Conservation (phyloP, 768 basidiomycete species). For the Artomyces pyxidatus region DNA sequence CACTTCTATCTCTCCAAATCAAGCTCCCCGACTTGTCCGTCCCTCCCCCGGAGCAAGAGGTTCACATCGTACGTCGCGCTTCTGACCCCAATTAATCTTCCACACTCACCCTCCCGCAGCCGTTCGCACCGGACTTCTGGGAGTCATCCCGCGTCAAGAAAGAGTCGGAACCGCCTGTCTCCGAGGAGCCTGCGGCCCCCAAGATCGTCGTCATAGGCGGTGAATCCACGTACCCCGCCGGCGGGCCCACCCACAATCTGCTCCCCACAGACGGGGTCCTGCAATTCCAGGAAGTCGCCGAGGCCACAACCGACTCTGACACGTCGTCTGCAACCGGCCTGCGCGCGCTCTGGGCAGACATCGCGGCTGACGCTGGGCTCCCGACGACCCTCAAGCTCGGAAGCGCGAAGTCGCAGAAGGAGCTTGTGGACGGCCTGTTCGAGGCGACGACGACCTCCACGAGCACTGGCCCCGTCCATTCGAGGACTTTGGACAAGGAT, state of each 20-base stretch:
- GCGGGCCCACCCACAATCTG: slow-evolving; percentile 38
- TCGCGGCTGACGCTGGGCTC: slow-evolving; percentile 31
- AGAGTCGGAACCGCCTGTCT: slow-evolving; percentile 17
- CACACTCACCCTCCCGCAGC: slow-evolving; percentile 29
- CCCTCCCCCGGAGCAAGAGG: slow-evolving; percentile 32
- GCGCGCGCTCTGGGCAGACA: slow-evolving; percentile 25
- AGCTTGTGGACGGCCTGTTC: slow-evolving; percentile 10
- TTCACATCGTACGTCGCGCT: slow-evolving; percentile 49
- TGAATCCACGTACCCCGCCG: slow-evolving; percentile 37
- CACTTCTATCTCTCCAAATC: slow-evolving; percentile 34
- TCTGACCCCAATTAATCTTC: slow-evolving; percentile 1
- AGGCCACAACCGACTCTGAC: slow-evolving; percentile 14
- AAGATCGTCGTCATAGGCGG: slow-evolving; percentile 46
- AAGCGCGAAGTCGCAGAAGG: background rate
- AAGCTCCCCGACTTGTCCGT: slow-evolving; percentile 48
- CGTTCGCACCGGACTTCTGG: slow-evolving; percentile 54
- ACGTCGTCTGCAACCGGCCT: background rate
- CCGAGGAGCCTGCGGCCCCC: slow-evolving; percentile 25
- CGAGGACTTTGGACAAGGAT: slow-evolving; percentile 31
- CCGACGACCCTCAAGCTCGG: slow-evolving; percentile 17
- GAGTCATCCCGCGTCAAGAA: slow-evolving; percentile 35
- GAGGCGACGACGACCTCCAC: slow-evolving; percentile 4
- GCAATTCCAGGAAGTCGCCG: no score
- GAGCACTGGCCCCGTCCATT: slow-evolving; percentile 7
- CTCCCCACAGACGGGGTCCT: slow-evolving; percentile 19